Base-by-base conservation (phyloP, 2,329 filamentous ascomycete genomes). In the Aspergillus spinulosporus region DNA sequence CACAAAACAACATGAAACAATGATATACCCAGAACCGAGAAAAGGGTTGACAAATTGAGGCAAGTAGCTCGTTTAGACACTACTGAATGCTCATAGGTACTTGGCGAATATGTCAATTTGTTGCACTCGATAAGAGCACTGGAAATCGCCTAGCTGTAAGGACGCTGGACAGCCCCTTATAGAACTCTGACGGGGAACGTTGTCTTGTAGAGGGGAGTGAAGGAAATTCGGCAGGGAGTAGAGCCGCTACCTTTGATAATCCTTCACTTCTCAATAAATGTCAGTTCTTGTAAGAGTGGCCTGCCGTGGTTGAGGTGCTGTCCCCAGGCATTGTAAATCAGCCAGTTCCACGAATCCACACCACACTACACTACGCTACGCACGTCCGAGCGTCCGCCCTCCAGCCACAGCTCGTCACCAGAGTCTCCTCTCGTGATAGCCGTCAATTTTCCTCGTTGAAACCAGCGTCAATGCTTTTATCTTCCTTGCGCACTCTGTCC, bases 331-430 rank as follows among this genome's bases (percentile, higher is more conserved):
- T 8, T 21, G 44, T 42, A 47, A 34, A 31, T 32, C 45, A 47
- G 31, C 31, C 45, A 47, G 45, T 47, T 47, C 45, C 37, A 53
- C 49, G 43, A 57, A 37, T 44, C 49, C 50, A 54, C 52, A 59
- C 46, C n/a, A 56, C 44, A 56, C 44, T 7, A 14, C 37, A 29
- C 52, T 50, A 4, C 26, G 26, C 26, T 43, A 43, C 9, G 8
- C 40, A 43, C 58, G 59, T 62, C 62, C 54, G 59, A 62, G 59
- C 61, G 61, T 28, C 26, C 26, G 3, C 47, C 51, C 50, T 49
- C 56, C 57, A 60, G 60, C 60, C 60, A 62, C 58, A 62, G 44
- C 40, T 52, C 49, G 51, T 51, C 49, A 40, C 26, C 49, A 21
- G 44, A 43, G 37, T 14, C 31, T 48, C 55, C 46, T 51, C 36